Evolutionary conservation across 2,329 filamentous ascomycete genomes (phyloP).

Genomic region (Rhynchosporium graminicola): DNA sequence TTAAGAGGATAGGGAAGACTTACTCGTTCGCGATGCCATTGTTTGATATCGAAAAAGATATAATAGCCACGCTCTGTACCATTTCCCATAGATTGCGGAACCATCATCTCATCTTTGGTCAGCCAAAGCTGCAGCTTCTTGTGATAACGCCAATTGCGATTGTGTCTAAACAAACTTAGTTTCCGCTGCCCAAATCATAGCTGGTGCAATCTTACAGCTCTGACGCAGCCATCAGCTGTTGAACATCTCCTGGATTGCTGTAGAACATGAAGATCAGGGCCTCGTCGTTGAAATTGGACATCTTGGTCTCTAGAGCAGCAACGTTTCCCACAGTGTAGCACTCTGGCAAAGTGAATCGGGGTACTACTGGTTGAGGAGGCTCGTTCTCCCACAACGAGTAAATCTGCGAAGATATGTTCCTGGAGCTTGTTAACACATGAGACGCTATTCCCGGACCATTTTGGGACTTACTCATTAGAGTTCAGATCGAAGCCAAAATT

Average conservation of each 20-base stretch:
- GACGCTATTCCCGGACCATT: neutral
- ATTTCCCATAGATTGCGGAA: constrained; percentile 58
- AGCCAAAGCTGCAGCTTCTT: constrained; percentile 67
- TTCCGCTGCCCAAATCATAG: neutral
- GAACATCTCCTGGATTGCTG: constrained; percentile 61
- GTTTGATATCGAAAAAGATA: constrained; percentile 63
- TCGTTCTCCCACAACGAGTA: constrained; percentile 63
- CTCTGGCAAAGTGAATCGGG: constrained; percentile 60
- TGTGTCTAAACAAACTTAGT: constrained; percentile 48
- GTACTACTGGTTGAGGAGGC: constrained; percentile 58
- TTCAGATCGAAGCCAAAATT: constrained; percentile 59
- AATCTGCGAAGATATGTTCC: constrained; percentile 55
- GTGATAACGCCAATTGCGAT: constrained; percentile 68
- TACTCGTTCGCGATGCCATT: constrained; percentile 65
- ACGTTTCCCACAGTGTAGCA: constrained; percentile 69
- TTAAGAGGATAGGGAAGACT: constrained; percentile 37
- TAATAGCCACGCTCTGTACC: constrained; percentile 66
- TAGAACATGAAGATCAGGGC: constrained; percentile 72
- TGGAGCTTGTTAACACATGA: constrained; percentile 28
- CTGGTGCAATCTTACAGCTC: constrained; percentile 54
- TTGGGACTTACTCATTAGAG: constrained; percentile 54
- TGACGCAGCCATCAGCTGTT: constrained; percentile 63
- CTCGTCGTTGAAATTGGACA: constrained; percentile 67
- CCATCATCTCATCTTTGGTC: constrained; percentile 67
- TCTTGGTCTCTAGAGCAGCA: constrained; percentile 64